Evolutionary conservation across 1,139 yeast species (phyloP), one percentile per base, ranked within the genome.

Genomic region (Sugiyamaella castrensis): DNA sequence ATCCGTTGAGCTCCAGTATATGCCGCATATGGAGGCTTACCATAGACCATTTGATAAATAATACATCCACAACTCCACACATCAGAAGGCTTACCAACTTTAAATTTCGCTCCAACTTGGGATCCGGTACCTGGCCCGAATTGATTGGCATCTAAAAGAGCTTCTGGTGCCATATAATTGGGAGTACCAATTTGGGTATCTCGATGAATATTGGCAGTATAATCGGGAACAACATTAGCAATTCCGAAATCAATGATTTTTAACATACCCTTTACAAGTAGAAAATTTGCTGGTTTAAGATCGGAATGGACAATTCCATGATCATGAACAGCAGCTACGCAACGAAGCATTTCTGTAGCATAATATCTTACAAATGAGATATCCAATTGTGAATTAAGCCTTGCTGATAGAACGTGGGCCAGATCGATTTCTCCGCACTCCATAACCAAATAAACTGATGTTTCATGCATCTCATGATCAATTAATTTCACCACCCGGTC

Each of bases 31-130:
- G 98, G 98, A 1, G 97, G 94, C 55, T 77, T 78, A 0, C 97
- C 97, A 62, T 92, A 92, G 2, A 91, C 79, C 96, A 94, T 88
- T 68, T 92, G 98, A 68, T 91, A 92, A 3, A 92, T 75, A 5
- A 92, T 92, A 66, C 98, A 89, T 0, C 98, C 99, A 69, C 96
- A 86, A 16, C 98, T 89, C 98, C 98, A 92, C 10, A 94, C 82
- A 70, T 92, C 99, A 1, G 98, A 86, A 0, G 98, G 96, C 61
- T 82, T 85, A 1, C 98, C 98, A 7, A 91, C 95, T 64, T 81
- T 87, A 48, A 84, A 81, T 53, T 77, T 64, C 61, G 54, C 30
- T 12, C 47, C 48, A 10, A 42, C 44, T 62, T 12, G 58, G 53
- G 36, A 34, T 1, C 43, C 46, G 10, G 49, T 28, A 10, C 61